Conservation (phyloP, 2,329 filamentous ascomycete genomes). For the Fusarium oligoseptatum region DNA sequence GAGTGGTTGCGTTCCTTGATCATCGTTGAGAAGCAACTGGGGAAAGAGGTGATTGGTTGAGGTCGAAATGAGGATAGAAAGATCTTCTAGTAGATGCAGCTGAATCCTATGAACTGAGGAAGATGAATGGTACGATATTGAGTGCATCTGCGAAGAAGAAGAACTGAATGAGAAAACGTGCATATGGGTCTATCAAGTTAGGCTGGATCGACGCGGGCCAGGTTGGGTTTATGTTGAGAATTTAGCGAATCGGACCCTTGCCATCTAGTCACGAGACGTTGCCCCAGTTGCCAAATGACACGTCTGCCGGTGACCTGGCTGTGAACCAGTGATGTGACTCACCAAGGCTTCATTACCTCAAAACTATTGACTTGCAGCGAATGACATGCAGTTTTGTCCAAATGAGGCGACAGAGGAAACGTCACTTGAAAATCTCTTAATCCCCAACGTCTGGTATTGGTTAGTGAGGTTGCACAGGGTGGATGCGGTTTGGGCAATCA, state of each 20-base stretch:
- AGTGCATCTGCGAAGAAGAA: background rate
- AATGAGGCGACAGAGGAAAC: background rate
- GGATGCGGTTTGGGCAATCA: background rate
- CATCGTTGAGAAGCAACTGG: background rate
- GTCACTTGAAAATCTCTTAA: background rate
- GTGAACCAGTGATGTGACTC: conserved; percentile 1
- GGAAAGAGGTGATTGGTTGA: background rate
- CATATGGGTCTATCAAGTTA: background rate
- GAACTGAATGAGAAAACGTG: background rate
- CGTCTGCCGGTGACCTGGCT: background rate
- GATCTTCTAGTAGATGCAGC: background rate
- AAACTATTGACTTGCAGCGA: background rate
- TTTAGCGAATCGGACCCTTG: conserved; percentile 4
- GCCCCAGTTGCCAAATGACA: background rate
- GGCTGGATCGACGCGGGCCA: background rate
- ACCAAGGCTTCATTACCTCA: background rate
- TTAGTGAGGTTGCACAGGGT: background rate
- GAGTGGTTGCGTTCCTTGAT: background rate
- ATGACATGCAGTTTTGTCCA: background rate
- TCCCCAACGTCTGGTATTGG: background rate
- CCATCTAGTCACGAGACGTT: background rate
- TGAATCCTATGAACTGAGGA: background rate
- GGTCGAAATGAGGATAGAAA: background rate
- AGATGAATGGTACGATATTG: background rate
- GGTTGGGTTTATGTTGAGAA: background rate